Evolutionary conservation across 768 basidiomycete species (phyloP).

Genomic region (Leccinum imitatum): DNA sequence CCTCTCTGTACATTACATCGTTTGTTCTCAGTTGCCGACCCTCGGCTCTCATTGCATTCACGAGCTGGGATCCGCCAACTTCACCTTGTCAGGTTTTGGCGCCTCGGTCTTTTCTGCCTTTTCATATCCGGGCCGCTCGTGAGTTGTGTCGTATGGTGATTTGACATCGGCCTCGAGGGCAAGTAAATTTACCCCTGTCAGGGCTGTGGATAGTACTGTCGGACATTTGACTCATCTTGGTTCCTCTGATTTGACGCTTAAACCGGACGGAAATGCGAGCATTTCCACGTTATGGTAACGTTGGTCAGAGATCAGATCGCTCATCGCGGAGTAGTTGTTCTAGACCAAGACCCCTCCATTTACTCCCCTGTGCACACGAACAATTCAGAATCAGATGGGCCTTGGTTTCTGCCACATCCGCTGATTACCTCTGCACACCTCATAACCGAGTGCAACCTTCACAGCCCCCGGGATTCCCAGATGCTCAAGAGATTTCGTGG

Average conservation of each 20-base stretch:
- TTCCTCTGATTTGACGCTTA: not conserved
- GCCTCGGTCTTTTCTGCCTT: not conserved
- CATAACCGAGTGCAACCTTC: not conserved
- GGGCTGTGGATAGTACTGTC: slow-evolving; percentile 5
- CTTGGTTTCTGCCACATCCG: not conserved
- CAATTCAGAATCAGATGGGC: not conserved
- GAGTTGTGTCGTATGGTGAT: slow-evolving; percentile 1
- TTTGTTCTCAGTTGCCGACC: not conserved
- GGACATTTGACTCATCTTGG: slow-evolving; percentile 1
- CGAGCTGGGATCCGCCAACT: slow-evolving; percentile 3
- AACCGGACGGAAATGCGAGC: not conserved
- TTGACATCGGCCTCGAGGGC: slow-evolving; percentile 12
- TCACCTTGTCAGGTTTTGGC: not conserved
- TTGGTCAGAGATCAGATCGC: not conserved
- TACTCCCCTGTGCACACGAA: not conserved
- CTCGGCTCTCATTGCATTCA: not conserved
- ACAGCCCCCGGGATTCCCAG: slow-evolving; percentile 9
- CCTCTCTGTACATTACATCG: slow-evolving; percentile 4
- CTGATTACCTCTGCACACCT: slow-evolving; percentile 3
- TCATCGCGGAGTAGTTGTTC: slow-evolving; percentile 12
- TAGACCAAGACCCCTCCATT: slow-evolving; percentile 3
- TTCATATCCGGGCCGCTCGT: slow-evolving; percentile 9
- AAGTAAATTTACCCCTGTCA: slow-evolving; percentile 3
- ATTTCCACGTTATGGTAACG: not conserved
- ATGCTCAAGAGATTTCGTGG: slow-evolving; percentile 6